Percentiles rank a stretch among this genome's conserved stretches.
phyloP scores from a whole-genome alignment of 1,284 basidiomycete species.

The Moesziomyces aphidis region DNA sequence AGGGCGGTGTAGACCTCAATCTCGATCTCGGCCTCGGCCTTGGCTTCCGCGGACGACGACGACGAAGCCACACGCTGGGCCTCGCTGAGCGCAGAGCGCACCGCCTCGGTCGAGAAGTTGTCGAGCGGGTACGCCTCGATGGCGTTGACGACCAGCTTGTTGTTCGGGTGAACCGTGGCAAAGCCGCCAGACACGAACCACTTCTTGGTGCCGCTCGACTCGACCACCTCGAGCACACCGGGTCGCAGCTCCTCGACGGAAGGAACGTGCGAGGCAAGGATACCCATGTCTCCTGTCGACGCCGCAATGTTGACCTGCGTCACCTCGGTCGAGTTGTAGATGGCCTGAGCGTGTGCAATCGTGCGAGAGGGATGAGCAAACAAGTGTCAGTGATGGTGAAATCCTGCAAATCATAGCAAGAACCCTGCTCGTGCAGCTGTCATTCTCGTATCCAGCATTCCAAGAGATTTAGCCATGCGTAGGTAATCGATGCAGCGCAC shows the following conservation, averaged over 20 bases:
- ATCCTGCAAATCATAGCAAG: not conserved
- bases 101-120: conserved; percentile 86
- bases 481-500: too few species aligned
- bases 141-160: conserved; percentile 94
- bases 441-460: not conserved
- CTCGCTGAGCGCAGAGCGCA: conserved; percentile 89
- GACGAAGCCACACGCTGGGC: conserved; percentile 84
- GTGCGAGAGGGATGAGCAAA: not conserved
- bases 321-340: conserved; percentile 59
- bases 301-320: conserved; percentile 65
- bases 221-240: conserved; percentile 66
- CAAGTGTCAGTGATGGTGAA: not conserved
- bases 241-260: conserved; percentile 66
- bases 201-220: conserved; percentile 62
- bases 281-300: conserved; percentile 66
- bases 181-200: conserved; percentile 88
- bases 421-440: not conserved
- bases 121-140: conserved; percentile 96
- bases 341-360: conserved; percentile 33
- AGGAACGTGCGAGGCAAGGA: conserved; percentile 66
- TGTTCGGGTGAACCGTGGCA: conserved; percentile 97
- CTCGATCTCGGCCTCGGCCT: conserved; percentile 93
- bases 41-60: conserved; percentile 89
- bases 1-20: conserved; percentile 95
- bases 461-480: too few species aligned